Conservation (phyloP, 805 yeast genomes). For the Yamadazyma kitorensis region DNA sequence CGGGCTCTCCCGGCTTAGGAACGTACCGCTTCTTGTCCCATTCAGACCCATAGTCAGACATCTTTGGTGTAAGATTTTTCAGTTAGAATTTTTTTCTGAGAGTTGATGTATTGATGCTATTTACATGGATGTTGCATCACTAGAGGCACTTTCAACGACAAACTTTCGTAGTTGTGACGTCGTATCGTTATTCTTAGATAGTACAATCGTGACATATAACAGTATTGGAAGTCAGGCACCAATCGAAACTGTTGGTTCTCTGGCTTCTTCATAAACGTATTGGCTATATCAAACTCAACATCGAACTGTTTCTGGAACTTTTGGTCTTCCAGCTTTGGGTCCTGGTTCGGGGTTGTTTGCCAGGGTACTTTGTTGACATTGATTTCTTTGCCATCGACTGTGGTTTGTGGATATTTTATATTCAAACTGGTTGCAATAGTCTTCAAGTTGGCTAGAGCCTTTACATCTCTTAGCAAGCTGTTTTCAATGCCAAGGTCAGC, state of each 20-base stretch:
- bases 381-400: background rate
- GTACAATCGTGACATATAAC: constrained; percentile 33
- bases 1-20: constrained; percentile 62
- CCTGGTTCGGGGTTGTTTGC: no score
- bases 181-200: constrained; percentile 24
- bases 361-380: constrained; percentile 6
- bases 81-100: no score
- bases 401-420: constrained; percentile 13
- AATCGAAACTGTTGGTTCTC: constrained; percentile 24
- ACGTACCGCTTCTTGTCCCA: constrained; percentile 41
- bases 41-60: constrained; percentile 26
- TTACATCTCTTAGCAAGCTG: constrained; percentile 26
- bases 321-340: background rate
- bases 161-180: constrained; percentile 22
- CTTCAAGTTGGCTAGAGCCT: constrained; percentile 29
- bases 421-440: constrained; percentile 26
- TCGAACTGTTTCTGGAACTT: constrained; percentile 6
- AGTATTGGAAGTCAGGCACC: constrained; percentile 39
- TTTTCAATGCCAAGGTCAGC: constrained; percentile 25
- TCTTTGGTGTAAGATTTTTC: constrained; percentile 3
- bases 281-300: constrained; percentile 22
- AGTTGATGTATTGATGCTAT: no score
- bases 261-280: background rate
- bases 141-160: constrained; percentile 25
- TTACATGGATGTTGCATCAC: constrained; percentile 18